A percentile compares a stretch with the other conserved stretches of the same genome.
These are phyloP conservation scores for Gymnopilus dilepis DNA, from an alignment of 768 basidiomycete genomes.

Conservation along the genomic window DNA sequence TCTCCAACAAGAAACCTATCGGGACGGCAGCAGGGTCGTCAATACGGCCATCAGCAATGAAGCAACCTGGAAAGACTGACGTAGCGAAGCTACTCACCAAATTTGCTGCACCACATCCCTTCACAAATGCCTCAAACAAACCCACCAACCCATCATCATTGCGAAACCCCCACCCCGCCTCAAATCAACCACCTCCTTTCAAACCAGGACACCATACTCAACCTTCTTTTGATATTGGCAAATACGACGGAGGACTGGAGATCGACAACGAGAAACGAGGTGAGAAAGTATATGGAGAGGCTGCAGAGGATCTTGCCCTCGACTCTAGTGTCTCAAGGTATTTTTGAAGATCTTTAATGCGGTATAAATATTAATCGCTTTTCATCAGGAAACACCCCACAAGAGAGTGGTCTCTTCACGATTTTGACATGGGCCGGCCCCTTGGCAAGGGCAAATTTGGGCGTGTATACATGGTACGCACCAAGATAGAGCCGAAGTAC, in stretches of 20 bases:
- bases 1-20: slow-evolving; percentile 53
- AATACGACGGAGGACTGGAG: slow-evolving; percentile 97
- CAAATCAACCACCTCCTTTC: slow-evolving; percentile 18
- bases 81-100: slow-evolving; percentile 78
- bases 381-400: slow-evolving; percentile 66
- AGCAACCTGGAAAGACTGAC: slow-evolving; percentile 62
- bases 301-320: slow-evolving; percentile 80
- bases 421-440: slow-evolving; percentile 94
- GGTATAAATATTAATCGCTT: background rate
- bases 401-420: slow-evolving; percentile 81
- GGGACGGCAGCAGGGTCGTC: slow-evolving; percentile 36
- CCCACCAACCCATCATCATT: slow-evolving; percentile 48
- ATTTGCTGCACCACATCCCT: slow-evolving; percentile 70
- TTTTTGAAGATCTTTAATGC: slow-evolving; percentile 15
- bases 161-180: slow-evolving; percentile 40
- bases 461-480: slow-evolving; percentile 97
- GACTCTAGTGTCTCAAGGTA: slow-evolving; percentile 81
- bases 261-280: slow-evolving; percentile 82
- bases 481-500: slow-evolving; percentile 85
- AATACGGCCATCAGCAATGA: slow-evolving; percentile 44
- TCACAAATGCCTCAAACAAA: slow-evolving; percentile 37
- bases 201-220: slow-evolving; percentile 33
- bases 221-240: slow-evolving; percentile 74
- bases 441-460: slow-evolving; percentile 99
- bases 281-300: slow-evolving; percentile 75